Evolutionary conservation across 164 flowering plant genomes (phyloP), one percentile per base, ranked within the genome.

Genomic region (Berberis vulgaris): DNA sequence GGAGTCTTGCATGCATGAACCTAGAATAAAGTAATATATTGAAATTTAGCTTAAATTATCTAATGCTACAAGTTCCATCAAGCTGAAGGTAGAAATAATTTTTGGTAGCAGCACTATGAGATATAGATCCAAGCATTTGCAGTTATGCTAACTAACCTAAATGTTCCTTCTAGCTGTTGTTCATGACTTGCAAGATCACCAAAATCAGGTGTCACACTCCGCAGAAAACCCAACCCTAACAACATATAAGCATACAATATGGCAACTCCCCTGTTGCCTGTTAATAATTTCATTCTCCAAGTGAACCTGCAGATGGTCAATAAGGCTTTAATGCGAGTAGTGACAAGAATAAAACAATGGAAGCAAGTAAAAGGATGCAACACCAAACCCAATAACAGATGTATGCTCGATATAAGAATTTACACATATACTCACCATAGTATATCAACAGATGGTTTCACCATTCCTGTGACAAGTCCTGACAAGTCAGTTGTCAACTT

Each of bases 391-490:
- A 26, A 26, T 26, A 26, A 26, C 26, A 26, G 26, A 26, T 26
- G 26, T 26, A 26, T 26, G 5, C 38, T 39, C 39, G 2, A 9
- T 6, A 2, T 42, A 57, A 61, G 42, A 38, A 50, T 42, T 10
- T 39, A 60, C 44, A 11, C 47, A 49, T 1, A 40, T 39, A 71
- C 94, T 82, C 69, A 91, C 99, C 99, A 95, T 45, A 95, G 59
- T 64, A 95, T 95, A 73, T 95, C 99, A 55, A 95, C 97, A 43
- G 88, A 76, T 59, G 99, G 99, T 84, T 95, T 95, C 59, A 91
- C 97, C 94, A 95, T 86, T 73, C 99, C 99, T 45, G 99, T 91
- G 13, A 91, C 96, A 50, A 95, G 77, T 63, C 99, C 94, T 13
- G 99, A 84, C 60, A 91, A 75, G 58, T 91, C 97, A 59, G 86